Conservation (phyloP, 2,329 filamentous ascomycete genomes). For the Colletotrichum chrysophilum region DNA sequence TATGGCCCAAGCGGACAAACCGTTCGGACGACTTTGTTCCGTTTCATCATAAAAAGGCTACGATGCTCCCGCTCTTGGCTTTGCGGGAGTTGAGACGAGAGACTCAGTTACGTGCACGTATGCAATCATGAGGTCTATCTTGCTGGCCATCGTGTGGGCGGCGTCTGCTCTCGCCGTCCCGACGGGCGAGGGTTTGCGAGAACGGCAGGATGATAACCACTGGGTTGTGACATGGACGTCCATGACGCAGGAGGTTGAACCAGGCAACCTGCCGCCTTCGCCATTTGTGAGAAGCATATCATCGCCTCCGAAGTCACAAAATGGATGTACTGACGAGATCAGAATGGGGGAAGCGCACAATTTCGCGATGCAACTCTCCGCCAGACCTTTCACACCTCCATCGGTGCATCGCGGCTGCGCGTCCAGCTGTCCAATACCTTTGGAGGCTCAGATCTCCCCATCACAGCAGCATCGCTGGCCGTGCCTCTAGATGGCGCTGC, state of each 20-base stretch:
- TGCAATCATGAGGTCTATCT: background rate
- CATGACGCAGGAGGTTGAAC: slow-evolving; percentile 71
- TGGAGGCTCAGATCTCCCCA: slow-evolving; percentile 62
- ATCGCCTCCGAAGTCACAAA: rapidly evolving
- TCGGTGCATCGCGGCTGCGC: slow-evolving; percentile 61
- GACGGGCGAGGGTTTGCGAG: background rate
- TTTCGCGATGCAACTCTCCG: slow-evolving; percentile 69
- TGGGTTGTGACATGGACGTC: slow-evolving; percentile 71
- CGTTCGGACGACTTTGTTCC: background rate
- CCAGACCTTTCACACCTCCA: slow-evolving; percentile 67
- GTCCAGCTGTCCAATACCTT: slow-evolving; percentile 71
- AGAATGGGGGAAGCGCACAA: slow-evolving; percentile 41
- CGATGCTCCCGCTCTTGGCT: background rate
- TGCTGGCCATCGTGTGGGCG: background rate
- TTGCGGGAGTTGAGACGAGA: background rate
- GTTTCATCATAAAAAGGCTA: background rate
- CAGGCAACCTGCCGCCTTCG: slow-evolving; percentile 62
- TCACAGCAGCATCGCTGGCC: slow-evolving; percentile 64
- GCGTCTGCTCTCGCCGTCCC: background rate
- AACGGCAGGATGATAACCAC: slow-evolving; percentile 42
- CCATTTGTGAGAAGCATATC: slow-evolving; percentile 56
- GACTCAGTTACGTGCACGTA: background rate
- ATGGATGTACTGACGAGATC: background rate
- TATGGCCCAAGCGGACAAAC: background rate
- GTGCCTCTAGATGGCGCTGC: slow-evolving; percentile 58